These are phyloP conservation scores for Pythium dissotocum DNA, from an alignment of 352 stramenopile genomes.

Conservation along the genomic window DNA sequence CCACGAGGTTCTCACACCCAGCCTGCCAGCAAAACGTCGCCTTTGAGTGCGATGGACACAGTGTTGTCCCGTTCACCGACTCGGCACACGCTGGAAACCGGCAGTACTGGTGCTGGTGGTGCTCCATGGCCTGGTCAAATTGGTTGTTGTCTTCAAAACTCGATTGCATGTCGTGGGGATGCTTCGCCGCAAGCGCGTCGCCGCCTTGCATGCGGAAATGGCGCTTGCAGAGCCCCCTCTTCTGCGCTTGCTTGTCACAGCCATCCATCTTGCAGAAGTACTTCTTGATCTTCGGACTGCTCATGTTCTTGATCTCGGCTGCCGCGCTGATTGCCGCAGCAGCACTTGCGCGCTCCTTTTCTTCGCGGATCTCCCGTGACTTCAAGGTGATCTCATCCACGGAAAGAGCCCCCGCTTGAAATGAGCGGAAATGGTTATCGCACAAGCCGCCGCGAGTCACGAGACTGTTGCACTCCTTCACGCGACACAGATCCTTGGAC, in stretches of 20 bases:
- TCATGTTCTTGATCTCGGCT: slow-evolving; percentile 27
- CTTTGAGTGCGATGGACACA: slow-evolving; percentile 54
- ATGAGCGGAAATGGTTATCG: slow-evolving; percentile 45
- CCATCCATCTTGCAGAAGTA: slow-evolving; percentile 68
- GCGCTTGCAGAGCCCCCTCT: slow-evolving; percentile 59
- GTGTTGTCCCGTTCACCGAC: slow-evolving; percentile 20
- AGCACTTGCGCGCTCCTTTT: slow-evolving; percentile 20
- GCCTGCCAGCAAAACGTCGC: slow-evolving; percentile 64
- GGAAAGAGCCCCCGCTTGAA: slow-evolving; percentile 50
- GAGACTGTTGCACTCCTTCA: slow-evolving; percentile 35
- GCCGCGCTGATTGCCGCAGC: slow-evolving; percentile 20
- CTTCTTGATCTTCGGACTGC: slow-evolving; percentile 42
- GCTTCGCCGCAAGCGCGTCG: not conserved
- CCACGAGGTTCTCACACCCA: slow-evolving; percentile 62
- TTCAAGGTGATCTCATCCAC: slow-evolving; percentile 62
- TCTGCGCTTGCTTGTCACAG: slow-evolving; percentile 67
- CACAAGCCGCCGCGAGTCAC: slow-evolving; percentile 44
- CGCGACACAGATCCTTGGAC: slow-evolving; percentile 38
- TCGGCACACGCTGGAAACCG: slow-evolving; percentile 51
- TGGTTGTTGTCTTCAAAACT: slow-evolving; percentile 19
- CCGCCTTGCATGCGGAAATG: slow-evolving; percentile 54
- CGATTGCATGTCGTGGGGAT: slow-evolving; percentile 11
- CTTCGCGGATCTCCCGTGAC: slow-evolving; percentile 33
- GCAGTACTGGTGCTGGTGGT: slow-evolving; percentile 27
- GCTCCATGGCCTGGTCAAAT: slow-evolving; percentile 11